These are phyloP conservation scores for Piedraia hortae DNA, from an alignment of 2,329 filamentous ascomycete species.

Conservation along the genomic window DNA sequence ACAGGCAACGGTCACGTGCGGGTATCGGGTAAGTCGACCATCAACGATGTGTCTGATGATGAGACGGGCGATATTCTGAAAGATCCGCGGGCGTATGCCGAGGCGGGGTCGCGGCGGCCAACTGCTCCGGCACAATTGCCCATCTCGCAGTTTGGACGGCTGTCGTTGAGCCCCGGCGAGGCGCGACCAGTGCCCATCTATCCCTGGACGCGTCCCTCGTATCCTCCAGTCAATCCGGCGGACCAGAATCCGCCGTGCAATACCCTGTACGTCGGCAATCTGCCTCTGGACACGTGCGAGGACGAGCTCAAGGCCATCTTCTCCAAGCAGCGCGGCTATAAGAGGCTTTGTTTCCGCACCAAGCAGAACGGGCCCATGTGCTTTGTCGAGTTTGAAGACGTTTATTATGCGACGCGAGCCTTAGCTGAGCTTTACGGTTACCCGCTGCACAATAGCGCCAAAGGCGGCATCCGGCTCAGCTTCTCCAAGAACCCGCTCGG, in stretches of 20 bases:
- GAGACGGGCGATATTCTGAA: conserved; percentile 46
- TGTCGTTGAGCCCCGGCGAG: conserved; percentile 49
- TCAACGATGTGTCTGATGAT: conserved; percentile 42
- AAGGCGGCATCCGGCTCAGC: conserved; percentile 80
- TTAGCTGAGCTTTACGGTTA: conserved; percentile 73
- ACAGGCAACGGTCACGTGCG: conserved; percentile 31
- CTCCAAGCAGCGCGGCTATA: conserved; percentile 80
- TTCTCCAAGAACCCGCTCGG: conserved; percentile 95
- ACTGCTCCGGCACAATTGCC: conserved; percentile 38
- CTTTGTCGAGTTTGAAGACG: conserved; percentile 92
- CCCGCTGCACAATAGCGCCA: conserved; percentile 67
- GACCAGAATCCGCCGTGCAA: conserved; percentile 96
- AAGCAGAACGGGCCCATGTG: conserved; percentile 96
- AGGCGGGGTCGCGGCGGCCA: conserved; percentile 41
- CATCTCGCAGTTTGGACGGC: conserved; percentile 35
- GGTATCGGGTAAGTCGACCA: conserved; percentile 41
- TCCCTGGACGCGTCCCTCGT: conserved; percentile 30
- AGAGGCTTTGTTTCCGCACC: conserved; percentile 76
- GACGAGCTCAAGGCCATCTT: conserved; percentile 89
- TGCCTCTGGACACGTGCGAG: conserved; percentile 76
- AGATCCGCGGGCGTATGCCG: conserved; percentile 44
- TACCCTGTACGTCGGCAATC: conserved; percentile 89
- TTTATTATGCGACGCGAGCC: conserved; percentile 74
- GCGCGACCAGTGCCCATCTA: conserved; percentile 12
- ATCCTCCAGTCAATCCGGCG: conserved; percentile 72